phyloP scores from a whole-genome alignment of 345 rosid species.

The Limnanthes douglasii region DNA sequence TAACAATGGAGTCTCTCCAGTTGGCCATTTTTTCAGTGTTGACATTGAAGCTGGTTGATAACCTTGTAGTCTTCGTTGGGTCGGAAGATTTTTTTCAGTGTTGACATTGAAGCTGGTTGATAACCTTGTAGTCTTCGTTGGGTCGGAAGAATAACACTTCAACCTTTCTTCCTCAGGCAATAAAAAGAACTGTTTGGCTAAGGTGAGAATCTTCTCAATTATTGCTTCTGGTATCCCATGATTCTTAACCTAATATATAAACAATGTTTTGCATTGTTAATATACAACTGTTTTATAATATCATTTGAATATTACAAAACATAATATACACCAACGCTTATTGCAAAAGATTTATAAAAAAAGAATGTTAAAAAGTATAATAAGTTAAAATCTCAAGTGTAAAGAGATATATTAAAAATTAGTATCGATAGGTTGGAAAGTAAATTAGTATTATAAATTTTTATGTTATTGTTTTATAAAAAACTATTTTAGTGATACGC shows the following conservation, averaged over 20 bases:
- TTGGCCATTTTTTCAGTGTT: slow-evolving; percentile 45
- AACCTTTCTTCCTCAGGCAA: slow-evolving; percentile 54
- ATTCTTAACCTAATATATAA: slow-evolving; percentile 44
- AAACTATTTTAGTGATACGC: no score
- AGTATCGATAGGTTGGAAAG: no score
- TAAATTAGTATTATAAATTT: no score
- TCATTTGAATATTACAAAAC: no score
- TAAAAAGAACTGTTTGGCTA: slow-evolving; percentile 42
- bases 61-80: slow-evolving; percentile 32
- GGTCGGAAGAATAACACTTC: slow-evolving; percentile 49
- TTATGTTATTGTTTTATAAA: no score
- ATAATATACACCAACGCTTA: neutral
- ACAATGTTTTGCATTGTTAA: neutral
- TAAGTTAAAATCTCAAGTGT: no score
- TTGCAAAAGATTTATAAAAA: no score
- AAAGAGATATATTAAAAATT: no score
- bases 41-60: slow-evolving; percentile 73
- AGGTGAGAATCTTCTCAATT: slow-evolving; percentile 14
- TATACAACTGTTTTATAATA: neutral
- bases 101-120: slow-evolving; percentile 74
- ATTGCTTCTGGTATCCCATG: slow-evolving; percentile 35
- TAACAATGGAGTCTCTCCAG: slow-evolving; percentile 89
- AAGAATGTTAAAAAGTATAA: no score
- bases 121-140: slow-evolving; percentile 34
- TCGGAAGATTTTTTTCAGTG: slow-evolving; percentile 57